These are phyloP conservation scores for Gentiana macrophylla DNA, from an alignment of 257 asterid species.

Conservation along the genomic window DNA sequence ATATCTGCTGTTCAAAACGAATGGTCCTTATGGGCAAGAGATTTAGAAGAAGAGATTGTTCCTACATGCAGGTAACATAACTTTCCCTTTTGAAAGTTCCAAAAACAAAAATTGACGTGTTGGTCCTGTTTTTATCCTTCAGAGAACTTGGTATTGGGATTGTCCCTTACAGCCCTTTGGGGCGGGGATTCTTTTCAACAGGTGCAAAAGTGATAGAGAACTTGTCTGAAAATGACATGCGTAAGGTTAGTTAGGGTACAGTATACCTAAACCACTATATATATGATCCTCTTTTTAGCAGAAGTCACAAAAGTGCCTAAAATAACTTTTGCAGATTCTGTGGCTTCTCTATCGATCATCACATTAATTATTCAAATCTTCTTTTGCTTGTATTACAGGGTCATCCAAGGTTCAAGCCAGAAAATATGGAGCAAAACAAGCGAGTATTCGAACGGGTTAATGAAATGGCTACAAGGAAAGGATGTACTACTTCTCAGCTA, in stretches of 20 bases:
- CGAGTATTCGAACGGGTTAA: constrained; percentile 13
- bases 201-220: constrained; percentile 15
- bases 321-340: too few relatives aligned
- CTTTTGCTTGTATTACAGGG: neutral
- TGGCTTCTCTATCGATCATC: too few relatives aligned
- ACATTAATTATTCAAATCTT: too few relatives aligned
- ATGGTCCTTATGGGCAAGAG: constrained; percentile 25
- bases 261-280: too few relatives aligned
- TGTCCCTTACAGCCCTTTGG: constrained; percentile 34
- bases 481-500: constrained; percentile 23
- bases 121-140: neutral
- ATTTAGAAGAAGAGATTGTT: constrained; percentile 23
- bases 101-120: too few relatives aligned
- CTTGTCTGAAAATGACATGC: constrained; percentile 13
- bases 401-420: constrained; percentile 19
- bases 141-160: constrained; percentile 29
- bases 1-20: constrained; percentile 26
- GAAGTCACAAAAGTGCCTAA: too few relatives aligned
- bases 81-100: too few relatives aligned
- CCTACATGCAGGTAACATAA: constrained; percentile 23
- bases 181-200: constrained; percentile 17
- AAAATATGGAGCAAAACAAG: constrained; percentile 20
- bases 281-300: too few relatives aligned
- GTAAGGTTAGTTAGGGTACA: constrained; percentile 11
- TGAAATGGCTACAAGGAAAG: constrained; percentile 21